Conservation (phyloP, 2,329 filamentous ascomycete genomes). For the Phaeomoniella chlamydospora region DNA sequence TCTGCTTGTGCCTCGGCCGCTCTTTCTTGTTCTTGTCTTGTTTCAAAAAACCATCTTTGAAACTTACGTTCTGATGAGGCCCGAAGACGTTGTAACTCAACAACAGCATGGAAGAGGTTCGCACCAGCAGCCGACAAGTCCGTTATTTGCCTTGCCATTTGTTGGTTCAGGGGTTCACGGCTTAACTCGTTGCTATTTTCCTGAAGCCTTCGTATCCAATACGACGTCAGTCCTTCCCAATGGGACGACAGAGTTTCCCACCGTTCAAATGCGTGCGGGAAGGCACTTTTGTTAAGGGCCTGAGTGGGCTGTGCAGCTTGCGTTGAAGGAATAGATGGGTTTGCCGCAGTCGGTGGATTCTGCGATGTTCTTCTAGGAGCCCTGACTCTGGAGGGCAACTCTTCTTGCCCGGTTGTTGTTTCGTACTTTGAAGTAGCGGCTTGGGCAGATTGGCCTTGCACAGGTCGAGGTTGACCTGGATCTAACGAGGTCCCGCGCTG, state of each 20-base stretch:
- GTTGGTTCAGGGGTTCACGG: constrained; percentile 67
- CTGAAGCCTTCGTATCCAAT: constrained; percentile 89
- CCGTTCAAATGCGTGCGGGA: constrained; percentile 92
- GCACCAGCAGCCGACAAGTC: constrained; percentile 95
- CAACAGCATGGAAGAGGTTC: constrained; percentile 93
- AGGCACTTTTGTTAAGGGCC: constrained; percentile 45
- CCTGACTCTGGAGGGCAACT: background rate
- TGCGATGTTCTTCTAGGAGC: background rate
- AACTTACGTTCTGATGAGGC: constrained; percentile 96
- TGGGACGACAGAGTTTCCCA: constrained; percentile 96
- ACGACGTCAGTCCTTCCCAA: constrained; percentile 94
- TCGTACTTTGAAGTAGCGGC: constrained; percentile 5
- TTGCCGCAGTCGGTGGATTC: background rate
- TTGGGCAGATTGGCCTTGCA: constrained; percentile 7
- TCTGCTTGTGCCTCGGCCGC: constrained; percentile 69
- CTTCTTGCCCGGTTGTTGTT: background rate
- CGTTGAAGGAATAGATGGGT: constrained; percentile 16
- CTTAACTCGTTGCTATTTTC: constrained; percentile 78
- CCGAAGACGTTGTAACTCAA: constrained; percentile 83
- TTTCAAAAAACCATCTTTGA: constrained; percentile 97
- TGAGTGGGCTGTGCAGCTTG: constrained; percentile 13
- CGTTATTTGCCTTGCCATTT: constrained; percentile 85
- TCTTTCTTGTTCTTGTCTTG: constrained; percentile 72
- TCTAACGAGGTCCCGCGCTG: constrained; percentile 4
- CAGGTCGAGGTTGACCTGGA: constrained; percentile 7